Evolutionary conservation across 352 stramenopile genomes (phyloP).

Genomic region (Lagenidium giganteum): DNA sequence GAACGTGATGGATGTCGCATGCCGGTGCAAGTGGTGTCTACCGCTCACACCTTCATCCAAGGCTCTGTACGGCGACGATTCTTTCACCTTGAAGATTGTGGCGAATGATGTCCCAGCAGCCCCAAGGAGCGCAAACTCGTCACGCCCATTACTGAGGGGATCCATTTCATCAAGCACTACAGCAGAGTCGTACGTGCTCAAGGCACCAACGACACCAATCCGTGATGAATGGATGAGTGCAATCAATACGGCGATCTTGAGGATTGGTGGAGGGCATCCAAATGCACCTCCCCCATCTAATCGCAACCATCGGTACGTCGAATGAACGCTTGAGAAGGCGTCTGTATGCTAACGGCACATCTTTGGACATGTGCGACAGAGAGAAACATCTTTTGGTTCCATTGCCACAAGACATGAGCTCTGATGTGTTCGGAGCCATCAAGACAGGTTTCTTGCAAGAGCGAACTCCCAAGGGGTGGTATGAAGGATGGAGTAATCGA

Average conservation of each 20-base stretch:
- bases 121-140: too few relatives aligned
- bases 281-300: too few relatives aligned
- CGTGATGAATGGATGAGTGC: slow-evolving; percentile 51
- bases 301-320: too few relatives aligned
- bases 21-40: slow-evolving; percentile 52
- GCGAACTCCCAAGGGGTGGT: slow-evolving; percentile 57
- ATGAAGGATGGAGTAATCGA: slow-evolving; percentile 63
- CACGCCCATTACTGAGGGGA: slow-evolving; percentile 8
- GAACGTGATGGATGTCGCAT: slow-evolving; percentile 50
- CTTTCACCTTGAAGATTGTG: slow-evolving; percentile 68
- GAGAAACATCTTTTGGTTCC: too few relatives aligned
- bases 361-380: too few relatives aligned
- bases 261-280: slow-evolving; percentile 6
- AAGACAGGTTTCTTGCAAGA: too few relatives aligned
- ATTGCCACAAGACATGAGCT: too few relatives aligned
- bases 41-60: slow-evolving; percentile 30
- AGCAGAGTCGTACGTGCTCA: slow-evolving; percentile 34
- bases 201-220: slow-evolving; percentile 46
- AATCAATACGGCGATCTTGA: slow-evolving; percentile 31
- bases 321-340: slow-evolving; percentile 4
- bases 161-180: slow-evolving; percentile 16
- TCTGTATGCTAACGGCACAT: background rate
- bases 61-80: slow-evolving; percentile 57
- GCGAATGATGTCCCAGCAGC: slow-evolving; percentile 20
- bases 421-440: too few relatives aligned